A percentile compares a stretch with the other conserved stretches of the same genome.
Evolutionary conservation across 2,329 filamentous ascomycete genomes (phyloP).

Genomic region (Colletotrichum sidae): DNA sequence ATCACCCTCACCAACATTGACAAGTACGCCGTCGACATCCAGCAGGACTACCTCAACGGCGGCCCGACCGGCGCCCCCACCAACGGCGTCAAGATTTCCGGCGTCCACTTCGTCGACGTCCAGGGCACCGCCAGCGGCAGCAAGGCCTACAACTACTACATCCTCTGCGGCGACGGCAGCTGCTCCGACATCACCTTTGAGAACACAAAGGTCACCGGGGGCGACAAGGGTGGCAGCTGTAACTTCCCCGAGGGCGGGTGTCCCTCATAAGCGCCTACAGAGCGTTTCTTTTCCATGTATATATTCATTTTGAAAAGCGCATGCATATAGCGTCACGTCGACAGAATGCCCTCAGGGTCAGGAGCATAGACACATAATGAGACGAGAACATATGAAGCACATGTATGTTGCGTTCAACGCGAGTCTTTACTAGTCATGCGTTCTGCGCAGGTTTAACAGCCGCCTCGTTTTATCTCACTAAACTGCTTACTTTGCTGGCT

Average conservation of each 20-base stretch:
- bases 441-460: too few species aligned
- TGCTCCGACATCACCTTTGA: constrained; percentile 32
- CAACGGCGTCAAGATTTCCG: constrained; percentile 29
- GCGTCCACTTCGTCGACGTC: constrained; percentile 29
- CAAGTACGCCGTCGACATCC: constrained; percentile 34
- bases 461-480: too few species aligned
- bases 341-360: constrained; percentile 1
- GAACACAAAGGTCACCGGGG: constrained; percentile 31
- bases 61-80: constrained; percentile 32
- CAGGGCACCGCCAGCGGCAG: constrained; percentile 12
- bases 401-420: too few species aligned
- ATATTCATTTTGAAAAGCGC: constrained; percentile 12
- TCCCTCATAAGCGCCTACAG: constrained; percentile 3
- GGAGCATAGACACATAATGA: neutral
- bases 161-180: constrained; percentile 35
- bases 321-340: neutral
- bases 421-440: too few species aligned
- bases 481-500: neutral
- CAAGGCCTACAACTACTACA: constrained; percentile 32
- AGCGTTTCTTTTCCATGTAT: neutral
- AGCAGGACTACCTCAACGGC: constrained; percentile 37
- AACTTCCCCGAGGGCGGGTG: constrained; percentile 35
- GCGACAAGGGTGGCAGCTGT: constrained; percentile 27
- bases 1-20: constrained; percentile 41
- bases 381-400: too few species aligned